These are phyloP conservation scores for Leccinum rimulosum DNA, from an alignment of 768 basidiomycete genomes.

Conservation along the genomic window DNA sequence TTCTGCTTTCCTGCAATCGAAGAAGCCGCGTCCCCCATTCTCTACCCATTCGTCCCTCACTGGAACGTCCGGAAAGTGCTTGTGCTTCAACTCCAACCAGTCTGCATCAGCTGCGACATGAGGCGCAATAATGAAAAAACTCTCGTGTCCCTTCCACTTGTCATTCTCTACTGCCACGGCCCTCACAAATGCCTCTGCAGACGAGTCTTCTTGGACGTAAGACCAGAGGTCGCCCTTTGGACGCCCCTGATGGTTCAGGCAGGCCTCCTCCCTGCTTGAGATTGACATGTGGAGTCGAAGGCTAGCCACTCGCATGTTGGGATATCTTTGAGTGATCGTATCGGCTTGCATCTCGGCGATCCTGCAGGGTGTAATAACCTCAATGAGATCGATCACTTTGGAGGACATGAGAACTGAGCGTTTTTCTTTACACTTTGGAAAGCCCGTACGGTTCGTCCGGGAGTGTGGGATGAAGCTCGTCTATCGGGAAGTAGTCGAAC, in stretches of 20 bases:
- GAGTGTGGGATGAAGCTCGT: background rate
- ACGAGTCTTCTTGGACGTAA: conserved; percentile 64
- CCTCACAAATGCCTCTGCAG: conserved; percentile 38
- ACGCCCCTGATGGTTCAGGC: background rate
- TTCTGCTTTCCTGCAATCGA: background rate
- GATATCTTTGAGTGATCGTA: background rate
- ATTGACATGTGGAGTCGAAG: background rate
- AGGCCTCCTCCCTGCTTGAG: background rate
- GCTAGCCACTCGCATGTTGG: background rate
- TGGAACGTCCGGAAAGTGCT: background rate
- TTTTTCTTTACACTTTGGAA: background rate
- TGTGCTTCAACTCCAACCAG: background rate
- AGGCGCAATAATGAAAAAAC: background rate
- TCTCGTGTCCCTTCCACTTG: background rate
- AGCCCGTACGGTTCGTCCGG: background rate
- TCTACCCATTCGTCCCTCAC: background rate
- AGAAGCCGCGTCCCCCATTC: background rate
- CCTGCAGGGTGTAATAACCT: background rate
- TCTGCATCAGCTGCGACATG: background rate
- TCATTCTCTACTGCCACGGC: background rate
- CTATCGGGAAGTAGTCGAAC: background rate
- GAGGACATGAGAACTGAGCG: background rate
- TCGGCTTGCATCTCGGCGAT: background rate
- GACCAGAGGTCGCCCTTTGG: conserved; percentile 30
- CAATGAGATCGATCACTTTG: background rate